These are phyloP conservation scores for Westerdykella aurantiaca DNA, from an alignment of 2,329 filamentous ascomycete genomes.

Conservation along the genomic window DNA sequence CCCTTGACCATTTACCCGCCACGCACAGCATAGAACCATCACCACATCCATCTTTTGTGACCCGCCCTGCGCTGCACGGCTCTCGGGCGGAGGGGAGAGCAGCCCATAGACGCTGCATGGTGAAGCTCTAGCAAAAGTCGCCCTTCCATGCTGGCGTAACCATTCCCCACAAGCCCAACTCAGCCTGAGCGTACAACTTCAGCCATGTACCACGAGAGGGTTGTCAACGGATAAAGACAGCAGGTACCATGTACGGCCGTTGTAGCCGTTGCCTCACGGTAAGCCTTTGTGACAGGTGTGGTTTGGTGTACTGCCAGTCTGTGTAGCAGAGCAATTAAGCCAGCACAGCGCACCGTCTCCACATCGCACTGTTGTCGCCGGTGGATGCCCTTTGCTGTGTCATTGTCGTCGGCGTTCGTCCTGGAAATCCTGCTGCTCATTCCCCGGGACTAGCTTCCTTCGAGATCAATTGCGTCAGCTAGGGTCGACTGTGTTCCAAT, in stretches of 20 bases:
- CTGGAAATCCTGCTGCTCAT: too few relatives aligned
- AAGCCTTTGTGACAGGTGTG: constrained; percentile 15
- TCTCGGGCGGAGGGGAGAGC: constrained; percentile 3
- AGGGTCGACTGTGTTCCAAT: too few relatives aligned
- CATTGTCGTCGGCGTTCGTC: too few relatives aligned
- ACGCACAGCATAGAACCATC: constrained; percentile 15
- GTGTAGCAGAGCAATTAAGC: constrained; percentile 17
- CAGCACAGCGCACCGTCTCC: constrained; percentile 1
- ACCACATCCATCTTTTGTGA: constrained; percentile 5
- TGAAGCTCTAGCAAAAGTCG: not conserved
- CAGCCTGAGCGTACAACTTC: constrained; percentile 8
- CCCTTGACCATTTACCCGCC: constrained; percentile 28
- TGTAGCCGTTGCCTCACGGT: constrained; percentile 16
- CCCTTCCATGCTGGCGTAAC: constrained; percentile 7
- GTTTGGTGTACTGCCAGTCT: not conserved
- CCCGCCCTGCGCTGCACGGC: constrained; percentile 11
- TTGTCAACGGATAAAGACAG: constrained; percentile 14
- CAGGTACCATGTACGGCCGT: constrained; percentile 10
- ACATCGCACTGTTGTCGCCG: not conserved
- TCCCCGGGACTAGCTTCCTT: too few relatives aligned
- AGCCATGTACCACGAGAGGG: constrained; percentile 10
- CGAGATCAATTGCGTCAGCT: too few relatives aligned
- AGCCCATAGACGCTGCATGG: not conserved
- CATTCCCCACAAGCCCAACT: not conserved
- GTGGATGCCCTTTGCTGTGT: not conserved